Conservation (phyloP, 2,329 filamentous ascomycete species). For the Aspergillus sp. region DNA sequence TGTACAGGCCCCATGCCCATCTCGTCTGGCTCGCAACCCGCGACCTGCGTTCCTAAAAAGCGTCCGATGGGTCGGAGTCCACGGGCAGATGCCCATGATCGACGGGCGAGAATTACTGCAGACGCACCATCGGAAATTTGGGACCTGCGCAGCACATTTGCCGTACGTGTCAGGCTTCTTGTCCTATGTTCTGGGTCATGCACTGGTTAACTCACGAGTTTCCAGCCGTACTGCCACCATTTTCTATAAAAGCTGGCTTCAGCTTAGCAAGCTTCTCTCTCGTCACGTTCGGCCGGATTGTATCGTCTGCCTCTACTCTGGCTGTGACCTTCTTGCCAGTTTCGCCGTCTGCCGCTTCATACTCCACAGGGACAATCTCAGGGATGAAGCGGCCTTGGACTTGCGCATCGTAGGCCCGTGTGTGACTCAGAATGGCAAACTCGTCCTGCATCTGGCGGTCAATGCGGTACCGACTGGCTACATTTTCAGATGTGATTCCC, state of each 20-base stretch:
- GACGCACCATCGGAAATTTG: slow-evolving; percentile 51
- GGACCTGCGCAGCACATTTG: no score
- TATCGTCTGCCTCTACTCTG: no score
- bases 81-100: slow-evolving; percentile 72
- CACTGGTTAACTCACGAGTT: slow-evolving; percentile 22
- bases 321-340: no score
- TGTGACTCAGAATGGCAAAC: no score
- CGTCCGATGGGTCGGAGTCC: slow-evolving; percentile 84
- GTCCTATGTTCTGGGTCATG: not conserved
- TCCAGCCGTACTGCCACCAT: slow-evolving; percentile 73
- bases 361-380: no score
- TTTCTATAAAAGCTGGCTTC: slow-evolving; percentile 76
- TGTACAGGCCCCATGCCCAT: slow-evolving; percentile 68
- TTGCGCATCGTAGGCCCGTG: no score
- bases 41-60: slow-evolving; percentile 79
- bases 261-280: slow-evolving; percentile 72
- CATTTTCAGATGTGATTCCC: no score
- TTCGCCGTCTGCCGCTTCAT: no score
- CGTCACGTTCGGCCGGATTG: slow-evolving; percentile 78
- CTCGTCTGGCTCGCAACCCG: slow-evolving; percentile 79
- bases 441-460: no score
- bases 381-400: no score
- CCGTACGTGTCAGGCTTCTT: not conserved
- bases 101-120: slow-evolving; percentile 83
- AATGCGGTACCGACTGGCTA: no score